A percentile compares a stretch with the other conserved stretches of the same genome.
Conservation (phyloP, 1,284 basidiomycete genomes). For the Boletus austroedulis region DNA sequence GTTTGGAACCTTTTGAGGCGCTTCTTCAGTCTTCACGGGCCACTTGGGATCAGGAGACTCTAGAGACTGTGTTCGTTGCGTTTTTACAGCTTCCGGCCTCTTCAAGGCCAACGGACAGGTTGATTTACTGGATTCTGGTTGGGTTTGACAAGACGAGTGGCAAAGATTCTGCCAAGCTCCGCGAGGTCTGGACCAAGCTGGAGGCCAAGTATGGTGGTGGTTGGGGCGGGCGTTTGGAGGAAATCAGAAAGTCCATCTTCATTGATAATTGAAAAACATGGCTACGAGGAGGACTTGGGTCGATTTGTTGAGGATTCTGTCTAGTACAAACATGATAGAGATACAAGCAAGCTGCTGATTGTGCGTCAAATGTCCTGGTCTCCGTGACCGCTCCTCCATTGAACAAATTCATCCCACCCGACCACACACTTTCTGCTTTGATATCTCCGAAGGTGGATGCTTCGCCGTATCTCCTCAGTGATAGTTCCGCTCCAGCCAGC, state of each 20-base stretch:
- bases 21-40: constrained; percentile 12
- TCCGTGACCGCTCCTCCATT: constrained; percentile 61
- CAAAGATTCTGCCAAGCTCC: constrained; percentile 46
- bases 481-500: constrained; percentile 85
- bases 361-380: constrained; percentile 31
- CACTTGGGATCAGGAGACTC: constrained; percentile 55
- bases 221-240: constrained; percentile 51
- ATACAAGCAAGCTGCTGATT: constrained; percentile 4
- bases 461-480: constrained; percentile 77
- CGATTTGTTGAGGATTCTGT: constrained; percentile 6
- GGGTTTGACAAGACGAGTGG: constrained; percentile 60
- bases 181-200: constrained; percentile 53
- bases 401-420: constrained; percentile 74
- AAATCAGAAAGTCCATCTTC: constrained; percentile 39
- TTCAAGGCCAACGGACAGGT: constrained; percentile 42
- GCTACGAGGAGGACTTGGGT: neutral
- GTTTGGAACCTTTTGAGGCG: neutral
- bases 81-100: constrained; percentile 53
- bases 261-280: constrained; percentile 8
- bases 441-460: constrained; percentile 80
- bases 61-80: constrained; percentile 53
- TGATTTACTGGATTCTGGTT: constrained; percentile 62
- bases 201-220: constrained; percentile 49
- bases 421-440: constrained; percentile 75
- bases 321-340: constrained; percentile 11